A percentile compares a stretch with the other conserved stretches of the same genome.
Evolutionary conservation across 768 basidiomycete species (phyloP).

Genomic region (Guyanaporus albipodus): DNA sequence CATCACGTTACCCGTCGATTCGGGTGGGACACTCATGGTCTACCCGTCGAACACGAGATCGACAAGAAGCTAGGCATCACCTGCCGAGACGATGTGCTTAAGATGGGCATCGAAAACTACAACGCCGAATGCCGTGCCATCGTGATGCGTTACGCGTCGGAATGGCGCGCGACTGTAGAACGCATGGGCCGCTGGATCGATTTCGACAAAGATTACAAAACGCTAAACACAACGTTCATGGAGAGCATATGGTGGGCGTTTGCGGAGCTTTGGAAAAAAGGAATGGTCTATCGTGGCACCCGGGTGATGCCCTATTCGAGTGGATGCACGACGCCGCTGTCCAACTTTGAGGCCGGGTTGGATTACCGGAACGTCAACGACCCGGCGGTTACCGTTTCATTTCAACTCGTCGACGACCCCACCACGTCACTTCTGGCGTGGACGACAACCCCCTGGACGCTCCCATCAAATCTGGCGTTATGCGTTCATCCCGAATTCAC

Average conservation of each 20-base stretch:
- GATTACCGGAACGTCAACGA: slow-evolving; percentile 92
- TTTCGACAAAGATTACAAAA: slow-evolving; percentile 99
- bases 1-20: slow-evolving; percentile 91
- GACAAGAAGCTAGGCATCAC: slow-evolving; percentile 94
- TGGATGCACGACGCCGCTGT: slow-evolving; percentile 91
- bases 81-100: slow-evolving; percentile 88
- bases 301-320: slow-evolving; percentile 98
- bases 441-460: slow-evolving; percentile 99
- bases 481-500: slow-evolving; percentile 96
- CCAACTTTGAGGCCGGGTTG: slow-evolving; percentile 94
- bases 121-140: slow-evolving; percentile 95
- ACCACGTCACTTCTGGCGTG: slow-evolving; percentile 88
- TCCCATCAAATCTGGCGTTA: slow-evolving; percentile 91
- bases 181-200: slow-evolving; percentile 99
- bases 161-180: slow-evolving; percentile 94
- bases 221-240: slow-evolving; percentile 90
- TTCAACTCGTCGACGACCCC: slow-evolving; percentile 92
- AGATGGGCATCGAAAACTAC: slow-evolving; percentile 95
- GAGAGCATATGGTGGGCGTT: slow-evolving; percentile 99
- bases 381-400: slow-evolving; percentile 91
- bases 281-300: slow-evolving; percentile 87
- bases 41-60: slow-evolving; percentile 99
- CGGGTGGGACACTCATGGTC: slow-evolving; percentile 98
- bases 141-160: slow-evolving; percentile 93
- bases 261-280: slow-evolving; percentile 87